Percentiles rank a stretch among this genome's conserved stretches.
Conservation (phyloP, 495 filamentous ascomycete species). For the Podospora pseudocomata region DNA sequence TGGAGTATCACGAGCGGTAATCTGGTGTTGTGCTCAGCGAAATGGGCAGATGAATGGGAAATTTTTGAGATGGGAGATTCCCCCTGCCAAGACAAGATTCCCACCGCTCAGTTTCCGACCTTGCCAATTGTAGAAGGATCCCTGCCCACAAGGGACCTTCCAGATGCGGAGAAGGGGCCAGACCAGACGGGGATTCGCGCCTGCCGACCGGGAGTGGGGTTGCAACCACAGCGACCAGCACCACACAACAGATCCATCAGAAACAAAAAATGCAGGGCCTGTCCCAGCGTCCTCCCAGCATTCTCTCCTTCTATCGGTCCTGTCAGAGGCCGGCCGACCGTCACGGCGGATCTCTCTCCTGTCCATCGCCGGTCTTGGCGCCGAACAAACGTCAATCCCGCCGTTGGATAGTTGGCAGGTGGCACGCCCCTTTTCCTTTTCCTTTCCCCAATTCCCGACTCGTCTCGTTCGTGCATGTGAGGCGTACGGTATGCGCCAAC, state of each 20-base stretch:
- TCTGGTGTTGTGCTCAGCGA: neutral
- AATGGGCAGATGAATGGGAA: neutral
- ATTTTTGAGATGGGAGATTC: neutral
- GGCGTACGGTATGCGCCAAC: neutral
- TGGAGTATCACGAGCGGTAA: neutral
- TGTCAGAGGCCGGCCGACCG: neutral
- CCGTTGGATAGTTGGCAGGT: neutral
- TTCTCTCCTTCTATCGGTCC: neutral
- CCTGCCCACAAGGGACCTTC: neutral
- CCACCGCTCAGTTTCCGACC: neutral
- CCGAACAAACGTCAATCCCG: neutral
- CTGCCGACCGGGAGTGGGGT: too few relatives aligned
- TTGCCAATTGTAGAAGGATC: neutral
- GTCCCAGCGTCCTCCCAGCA: too few relatives aligned
- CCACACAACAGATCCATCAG: too few relatives aligned
- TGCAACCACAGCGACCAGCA: too few relatives aligned
- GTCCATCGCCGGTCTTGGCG: neutral
- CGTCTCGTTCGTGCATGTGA: too few relatives aligned
- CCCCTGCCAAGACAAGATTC: neutral
- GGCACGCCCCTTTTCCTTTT: neutral
- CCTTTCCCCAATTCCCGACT: too few relatives aligned
- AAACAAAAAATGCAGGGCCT: too few relatives aligned
- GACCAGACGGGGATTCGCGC: neutral
- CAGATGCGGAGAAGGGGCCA: neutral
- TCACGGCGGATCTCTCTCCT: neutral